Evolutionary conservation across 2,329 filamentous ascomycete species (phyloP).

Genomic region (Tolypocladium capitatum): DNA sequence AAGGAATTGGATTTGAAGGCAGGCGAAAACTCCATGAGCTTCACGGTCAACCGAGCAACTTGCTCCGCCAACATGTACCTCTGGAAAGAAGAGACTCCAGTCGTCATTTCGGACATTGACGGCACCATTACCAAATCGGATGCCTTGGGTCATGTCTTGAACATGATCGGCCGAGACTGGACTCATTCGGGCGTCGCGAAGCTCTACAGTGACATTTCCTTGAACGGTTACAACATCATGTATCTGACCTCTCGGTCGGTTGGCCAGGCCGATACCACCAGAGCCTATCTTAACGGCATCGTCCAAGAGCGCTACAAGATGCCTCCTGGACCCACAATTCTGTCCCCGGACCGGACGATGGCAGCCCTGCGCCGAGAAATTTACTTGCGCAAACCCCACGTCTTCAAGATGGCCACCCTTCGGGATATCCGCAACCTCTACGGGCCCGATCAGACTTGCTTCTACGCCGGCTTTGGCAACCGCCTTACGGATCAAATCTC

Average conservation of each 20-base stretch:
- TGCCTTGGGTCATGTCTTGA: constrained; percentile 83
- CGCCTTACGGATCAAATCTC: constrained; percentile 90
- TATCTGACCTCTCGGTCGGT: constrained; percentile 92
- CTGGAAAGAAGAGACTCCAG: constrained; percentile 81
- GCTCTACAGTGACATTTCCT: constrained; percentile 86
- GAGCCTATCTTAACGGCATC: constrained; percentile 81
- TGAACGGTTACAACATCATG: constrained; percentile 97
- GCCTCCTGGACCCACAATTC: constrained; percentile 83
- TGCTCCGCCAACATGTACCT: constrained; percentile 88
- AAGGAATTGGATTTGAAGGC: constrained; percentile 70
- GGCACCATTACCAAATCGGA: constrained; percentile 98
- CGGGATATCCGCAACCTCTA: constrained; percentile 89
- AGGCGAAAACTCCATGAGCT: constrained; percentile 88
- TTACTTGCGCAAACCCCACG: constrained; percentile 89
- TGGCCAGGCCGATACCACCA: constrained; percentile 81
- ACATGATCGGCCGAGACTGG: constrained; percentile 96
- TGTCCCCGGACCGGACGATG: constrained; percentile 90
- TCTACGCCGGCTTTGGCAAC: constrained; percentile 96
- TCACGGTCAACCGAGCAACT: constrained; percentile 89
- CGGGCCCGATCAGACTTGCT: constrained; percentile 61
- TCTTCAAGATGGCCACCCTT: constrained; percentile 98
- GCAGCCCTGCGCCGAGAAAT: constrained; percentile 84
- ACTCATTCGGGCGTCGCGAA: constrained; percentile 95
- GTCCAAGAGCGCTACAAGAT: constrained; percentile 75
- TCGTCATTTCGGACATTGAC: constrained; percentile 97